Evolutionary conservation across 2,329 filamentous ascomycete species (phyloP).

Genomic region (Fusarium longipes): DNA sequence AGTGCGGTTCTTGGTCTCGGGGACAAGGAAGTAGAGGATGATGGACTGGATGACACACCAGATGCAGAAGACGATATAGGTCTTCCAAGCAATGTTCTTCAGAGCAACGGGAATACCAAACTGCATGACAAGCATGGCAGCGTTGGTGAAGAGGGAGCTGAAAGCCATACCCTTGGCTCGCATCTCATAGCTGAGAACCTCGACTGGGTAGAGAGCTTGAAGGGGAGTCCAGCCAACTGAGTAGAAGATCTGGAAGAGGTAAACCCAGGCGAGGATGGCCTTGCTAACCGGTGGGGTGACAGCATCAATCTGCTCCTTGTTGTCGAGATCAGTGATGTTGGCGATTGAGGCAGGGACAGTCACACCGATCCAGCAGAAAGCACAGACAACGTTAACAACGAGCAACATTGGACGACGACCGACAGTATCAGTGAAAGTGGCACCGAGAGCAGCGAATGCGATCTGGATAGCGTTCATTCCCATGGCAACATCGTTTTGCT

Average conservation of each 20-base stretch:
- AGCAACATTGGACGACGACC: conserved; percentile 64
- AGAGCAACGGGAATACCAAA: conserved; percentile 60
- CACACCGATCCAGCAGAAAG: conserved; percentile 61
- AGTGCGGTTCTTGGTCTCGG: conserved; percentile 62
- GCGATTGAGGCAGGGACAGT: conserved; percentile 57
- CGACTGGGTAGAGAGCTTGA: conserved; percentile 62
- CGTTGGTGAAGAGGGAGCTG: conserved; percentile 57
- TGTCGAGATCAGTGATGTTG: conserved; percentile 45
- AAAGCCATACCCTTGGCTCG: conserved; percentile 68
- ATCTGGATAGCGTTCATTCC: conserved; percentile 62
- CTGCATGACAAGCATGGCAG: conserved; percentile 52
- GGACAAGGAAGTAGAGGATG: conserved; percentile 62
- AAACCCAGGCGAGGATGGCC: conserved; percentile 60
- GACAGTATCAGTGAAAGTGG: conserved; percentile 59
- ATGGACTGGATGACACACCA: conserved; percentile 56
- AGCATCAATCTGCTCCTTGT: conserved; percentile 40
- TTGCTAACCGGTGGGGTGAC: conserved; percentile 52
- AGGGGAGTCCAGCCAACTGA: conserved; percentile 55
- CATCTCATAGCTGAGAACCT: conserved; percentile 64
- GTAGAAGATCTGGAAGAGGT: conserved; percentile 52
- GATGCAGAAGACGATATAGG: conserved; percentile 63
- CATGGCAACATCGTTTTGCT: conserved; percentile 60
- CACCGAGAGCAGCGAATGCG: conserved; percentile 60
- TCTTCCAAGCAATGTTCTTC: conserved; percentile 63
- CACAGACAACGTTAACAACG: conserved; percentile 58